These are phyloP conservation scores for Russula sp. DNA, from an alignment of 768 basidiomycete species.

Conservation along the genomic window DNA sequence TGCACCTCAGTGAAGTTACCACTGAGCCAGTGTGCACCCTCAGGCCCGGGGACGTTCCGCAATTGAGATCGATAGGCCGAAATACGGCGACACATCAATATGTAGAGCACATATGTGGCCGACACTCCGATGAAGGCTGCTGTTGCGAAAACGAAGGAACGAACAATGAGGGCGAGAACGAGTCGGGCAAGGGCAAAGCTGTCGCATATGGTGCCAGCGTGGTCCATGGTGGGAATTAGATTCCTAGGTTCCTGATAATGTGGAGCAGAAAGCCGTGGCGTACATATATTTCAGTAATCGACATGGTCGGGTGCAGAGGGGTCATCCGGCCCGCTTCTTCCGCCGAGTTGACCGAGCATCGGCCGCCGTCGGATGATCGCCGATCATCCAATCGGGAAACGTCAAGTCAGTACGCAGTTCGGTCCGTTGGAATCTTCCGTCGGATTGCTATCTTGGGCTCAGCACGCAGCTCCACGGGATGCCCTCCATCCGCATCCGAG, in stretches of 20 bases:
- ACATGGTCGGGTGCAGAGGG: neutral
- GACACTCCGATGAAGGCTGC: neutral
- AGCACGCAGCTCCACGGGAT: too few relatives aligned
- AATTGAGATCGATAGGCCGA: constrained; percentile 10
- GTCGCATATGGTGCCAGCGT: neutral
- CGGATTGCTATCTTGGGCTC: too few relatives aligned
- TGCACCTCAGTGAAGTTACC: constrained; percentile 14
- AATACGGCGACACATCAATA: neutral
- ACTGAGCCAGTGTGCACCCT: constrained; percentile 9
- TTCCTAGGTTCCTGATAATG: neutral
- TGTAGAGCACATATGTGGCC: neutral
- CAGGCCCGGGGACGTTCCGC: constrained; percentile 14
- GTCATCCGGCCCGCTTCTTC: too few relatives aligned
- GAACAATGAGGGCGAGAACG: neutral
- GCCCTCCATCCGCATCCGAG: too few relatives aligned
- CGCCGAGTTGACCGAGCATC: too few relatives aligned
- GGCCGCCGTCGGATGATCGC: too few relatives aligned
- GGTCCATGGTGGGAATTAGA: neutral
- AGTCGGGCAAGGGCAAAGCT: neutral
- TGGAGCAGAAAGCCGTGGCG: neutral
- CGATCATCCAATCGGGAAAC: too few relatives aligned
- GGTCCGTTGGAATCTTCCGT: too few relatives aligned
- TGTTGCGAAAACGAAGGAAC: neutral
- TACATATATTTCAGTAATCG: neutral
- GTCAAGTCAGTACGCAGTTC: too few relatives aligned